Conservation (phyloP, 2,329 filamentous ascomycete species). For the Paracamarosporium sp. region DNA sequence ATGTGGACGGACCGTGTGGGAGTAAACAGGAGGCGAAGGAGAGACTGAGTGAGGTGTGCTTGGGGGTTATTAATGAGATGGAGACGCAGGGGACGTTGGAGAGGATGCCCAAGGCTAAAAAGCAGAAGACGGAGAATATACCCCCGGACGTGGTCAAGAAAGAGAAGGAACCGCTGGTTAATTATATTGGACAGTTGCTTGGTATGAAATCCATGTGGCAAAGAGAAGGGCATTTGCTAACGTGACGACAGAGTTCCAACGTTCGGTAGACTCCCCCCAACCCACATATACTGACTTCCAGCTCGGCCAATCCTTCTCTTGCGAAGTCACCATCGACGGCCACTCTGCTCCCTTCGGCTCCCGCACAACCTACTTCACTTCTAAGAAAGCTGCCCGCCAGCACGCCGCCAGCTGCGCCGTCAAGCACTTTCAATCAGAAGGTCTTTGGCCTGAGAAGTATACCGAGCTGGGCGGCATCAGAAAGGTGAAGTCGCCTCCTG, state of each 20-base stretch:
- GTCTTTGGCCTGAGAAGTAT: slow-evolving; percentile 34
- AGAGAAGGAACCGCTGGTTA: slow-evolving; percentile 28
- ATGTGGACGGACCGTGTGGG: slow-evolving; percentile 29
- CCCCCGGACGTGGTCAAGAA: slow-evolving; percentile 1
- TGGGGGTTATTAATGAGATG: slow-evolving; percentile 31
- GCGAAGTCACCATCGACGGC: slow-evolving; percentile 34
- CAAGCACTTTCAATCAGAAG: slow-evolving; percentile 47
- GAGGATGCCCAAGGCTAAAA: slow-evolving; percentile 23
- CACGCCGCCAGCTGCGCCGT: slow-evolving; percentile 51
- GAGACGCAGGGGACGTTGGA: slow-evolving; percentile 27
- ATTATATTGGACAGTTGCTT: slow-evolving; percentile 49
- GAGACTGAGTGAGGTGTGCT: slow-evolving; percentile 40
- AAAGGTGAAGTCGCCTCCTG: slow-evolving; percentile 29
- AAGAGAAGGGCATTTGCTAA: slow-evolving; percentile 7
- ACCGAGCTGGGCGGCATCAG: slow-evolving; percentile 34
- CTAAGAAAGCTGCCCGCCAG: slow-evolving; percentile 51
- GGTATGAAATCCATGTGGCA: slow-evolving; percentile 32
- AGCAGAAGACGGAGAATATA: neutral
- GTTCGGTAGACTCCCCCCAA: slow-evolving; percentile 24
- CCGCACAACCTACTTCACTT: slow-evolving; percentile 35
- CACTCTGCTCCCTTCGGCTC: slow-evolving; percentile 44
- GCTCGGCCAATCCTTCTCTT: slow-evolving; percentile 39
- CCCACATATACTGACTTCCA: slow-evolving; percentile 48
- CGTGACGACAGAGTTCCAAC: slow-evolving; percentile 37
- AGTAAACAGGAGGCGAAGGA: slow-evolving; percentile 55